Conservation (phyloP, 1,284 basidiomycete genomes). For the Leccinum huronense region DNA sequence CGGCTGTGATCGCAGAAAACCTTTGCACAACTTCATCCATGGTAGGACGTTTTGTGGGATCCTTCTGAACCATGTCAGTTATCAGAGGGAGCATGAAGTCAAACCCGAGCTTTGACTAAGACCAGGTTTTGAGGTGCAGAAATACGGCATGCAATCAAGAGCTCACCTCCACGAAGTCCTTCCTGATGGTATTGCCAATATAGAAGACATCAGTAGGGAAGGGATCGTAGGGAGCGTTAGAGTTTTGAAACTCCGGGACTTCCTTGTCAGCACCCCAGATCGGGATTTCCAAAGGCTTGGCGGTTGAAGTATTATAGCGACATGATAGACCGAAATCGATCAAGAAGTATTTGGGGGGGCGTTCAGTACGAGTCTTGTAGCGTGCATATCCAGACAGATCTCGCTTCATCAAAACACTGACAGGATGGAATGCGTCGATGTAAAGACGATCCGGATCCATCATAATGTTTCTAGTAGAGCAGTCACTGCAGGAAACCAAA, state of each 20-base stretch:
- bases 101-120: conserved; percentile 14
- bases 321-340: conserved; percentile 43
- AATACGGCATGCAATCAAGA: background rate
- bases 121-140: background rate
- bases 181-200: conserved; percentile 35
- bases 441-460: conserved; percentile 34
- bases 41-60: conserved; percentile 23
- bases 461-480: conserved; percentile 36
- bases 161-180: conserved; percentile 31
- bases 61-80: conserved; percentile 20
- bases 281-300: conserved; percentile 21
- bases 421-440: conserved; percentile 30
- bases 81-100: conserved; percentile 23
- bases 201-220: conserved; percentile 41
- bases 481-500: conserved; percentile 13
- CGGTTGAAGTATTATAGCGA: conserved; percentile 25
- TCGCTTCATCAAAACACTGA: conserved; percentile 12
- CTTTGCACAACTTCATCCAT: conserved; percentile 21
- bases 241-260: conserved; percentile 25
- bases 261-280: conserved; percentile 27
- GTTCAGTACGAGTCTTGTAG: conserved; percentile 30
- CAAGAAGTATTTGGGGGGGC: conserved; percentile 36
- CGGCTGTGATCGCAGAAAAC: conserved; percentile 3
- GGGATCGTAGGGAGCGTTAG: conserved; percentile 31
- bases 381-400: conserved; percentile 25